Base-by-base conservation (phyloP, 202 grass and related monocot species). In the Setaria viridis region DNA sequence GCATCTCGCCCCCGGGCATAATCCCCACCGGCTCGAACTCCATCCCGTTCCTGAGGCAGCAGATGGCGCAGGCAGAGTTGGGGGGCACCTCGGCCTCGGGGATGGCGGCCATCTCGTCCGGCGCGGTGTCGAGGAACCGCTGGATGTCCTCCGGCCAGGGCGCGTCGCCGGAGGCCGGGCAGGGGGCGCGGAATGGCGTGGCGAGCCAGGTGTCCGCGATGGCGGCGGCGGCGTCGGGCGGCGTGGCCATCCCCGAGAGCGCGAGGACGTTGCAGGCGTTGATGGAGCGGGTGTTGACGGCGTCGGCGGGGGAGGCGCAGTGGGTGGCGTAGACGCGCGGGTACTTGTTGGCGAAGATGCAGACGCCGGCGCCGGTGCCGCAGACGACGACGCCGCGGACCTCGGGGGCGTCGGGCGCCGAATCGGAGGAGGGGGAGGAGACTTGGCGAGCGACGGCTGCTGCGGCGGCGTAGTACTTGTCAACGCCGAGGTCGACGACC, bases 311-410 rank as follows among this genome's bases (percentile, higher is more conserved):
- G 78, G 93, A 86, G 78, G 87, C 62, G 88, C 95, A 98, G 84
- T 89, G 81, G 2, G 91, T 89, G 43, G 95, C 95, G 80, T 98
- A 98, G 45, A 94, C 91, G 50, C 88, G 77, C 47, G 95, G 93
- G 88, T 93, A 89, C 85, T 98, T 98, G 89, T 98, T 98, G 60
- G 95, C 89, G 88, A 98, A 98, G 13, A 98, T 98, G 83, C 86
- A 70, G 35, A 98, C 91, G 58, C 93, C 95, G 14, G 91, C 89
- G 68, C 95, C 93, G 10, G 93, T 98, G 78, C 95, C 93, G 57
- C 91, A 98, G 62, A 91, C 85, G 58, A 95, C 85, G 66, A 95
- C 78, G 76, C 93, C 91, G 33, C 91, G 91, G 30, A 84, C 65
- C 47, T 94, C 85, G 15, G 79, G 71, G 0, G 43, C 70, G 17